Percentiles rank a stretch among this genome's conserved stretches.
Evolutionary conservation across 2,329 filamentous ascomycete species (phyloP).

Genomic region (Alternaria postmessia): DNA sequence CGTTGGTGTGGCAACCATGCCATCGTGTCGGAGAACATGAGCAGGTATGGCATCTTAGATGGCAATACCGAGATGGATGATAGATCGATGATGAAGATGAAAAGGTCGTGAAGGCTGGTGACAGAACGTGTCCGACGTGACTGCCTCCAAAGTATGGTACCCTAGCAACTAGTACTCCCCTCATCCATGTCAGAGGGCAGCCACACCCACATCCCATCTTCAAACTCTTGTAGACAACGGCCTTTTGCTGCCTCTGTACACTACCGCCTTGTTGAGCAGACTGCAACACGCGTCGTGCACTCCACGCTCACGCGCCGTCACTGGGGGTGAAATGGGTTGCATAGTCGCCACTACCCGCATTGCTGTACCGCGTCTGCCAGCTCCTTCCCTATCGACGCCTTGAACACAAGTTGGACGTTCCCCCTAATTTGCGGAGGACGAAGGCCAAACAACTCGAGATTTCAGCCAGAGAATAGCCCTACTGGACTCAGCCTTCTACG

Average conservation of each 20-base stretch:
- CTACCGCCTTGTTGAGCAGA: background rate
- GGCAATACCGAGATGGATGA: slow-evolving; percentile 6
- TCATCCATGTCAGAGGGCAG: slow-evolving; percentile 27
- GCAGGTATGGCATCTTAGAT: background rate
- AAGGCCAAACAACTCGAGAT: background rate
- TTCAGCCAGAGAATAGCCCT: background rate
- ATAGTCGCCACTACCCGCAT: slow-evolving; percentile 5
- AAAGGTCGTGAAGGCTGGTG: slow-evolving; percentile 10
- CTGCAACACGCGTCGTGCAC: background rate
- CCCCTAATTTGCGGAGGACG: background rate
- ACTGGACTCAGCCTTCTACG: slow-evolving; percentile 1
- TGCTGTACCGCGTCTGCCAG: background rate
- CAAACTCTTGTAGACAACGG: slow-evolving; percentile 9
- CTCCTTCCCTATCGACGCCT: background rate
- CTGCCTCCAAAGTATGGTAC: slow-evolving; percentile 29
- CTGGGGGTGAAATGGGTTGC: background rate
- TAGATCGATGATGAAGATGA: slow-evolving; percentile 8
- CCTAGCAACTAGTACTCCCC: slow-evolving; percentile 31
- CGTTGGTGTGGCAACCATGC: background rate
- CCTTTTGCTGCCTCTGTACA: slow-evolving; percentile 2
- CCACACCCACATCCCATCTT: slow-evolving; percentile 18
- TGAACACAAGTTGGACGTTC: background rate
- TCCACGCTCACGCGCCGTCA: background rate
- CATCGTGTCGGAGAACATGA: background rate
- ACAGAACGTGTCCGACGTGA: slow-evolving; percentile 16